Base-by-base conservation (phyloP, 1,284 basidiomycete genomes). In the Trichosporon coremiiforme region DNA sequence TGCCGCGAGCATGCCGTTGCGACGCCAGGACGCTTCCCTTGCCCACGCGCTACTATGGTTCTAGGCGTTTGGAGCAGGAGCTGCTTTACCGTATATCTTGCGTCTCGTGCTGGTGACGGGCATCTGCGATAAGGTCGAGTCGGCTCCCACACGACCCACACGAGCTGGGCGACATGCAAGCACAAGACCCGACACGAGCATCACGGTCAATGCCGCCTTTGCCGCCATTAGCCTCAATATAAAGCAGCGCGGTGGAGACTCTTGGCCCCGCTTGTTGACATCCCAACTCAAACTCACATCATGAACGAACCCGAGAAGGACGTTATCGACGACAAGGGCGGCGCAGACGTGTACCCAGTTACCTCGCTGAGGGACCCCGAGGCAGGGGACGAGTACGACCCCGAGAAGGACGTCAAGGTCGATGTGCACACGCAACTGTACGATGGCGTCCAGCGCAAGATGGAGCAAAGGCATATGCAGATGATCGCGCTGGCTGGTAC, bases 391-490 rank as follows among this genome's bases (percentile, higher is more conserved):
- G 57, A n/a, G 1, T 17, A 35, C 3, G 57, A 62, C 33, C 35
- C 33, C 12, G 66, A 67, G 36, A 62, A 62, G 29, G 66, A 67
- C 17, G 66, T 67, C 31, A 67, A 67, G 53, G 38, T 60, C 53
- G 68, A 68, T 15, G 64, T 68, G 25, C 64, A 68, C 68, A 68
- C 68, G 10, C 35, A 60, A 9, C 36, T 68, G 20, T 70, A 71
- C 66, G 75, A 77, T 57, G 72, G 74, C 38, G 74, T 76, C 7
- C 73, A 75, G 38, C 73, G 75, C 36, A 67, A 70, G 13, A 76
- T 79, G 77, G 71, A 77, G 62, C 78, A 79, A 69, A 70, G 78
- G 7, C 78, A 80, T 66, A 75, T 80, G 41, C 78, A 80, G 68
- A 80, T 80, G 77, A 78, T 78, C 7, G 76, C 72, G 31, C 68